Evolutionary conservation across 306 rosid species (phyloP).

Genomic region (Cyamopsis tetragonoloba): DNA sequence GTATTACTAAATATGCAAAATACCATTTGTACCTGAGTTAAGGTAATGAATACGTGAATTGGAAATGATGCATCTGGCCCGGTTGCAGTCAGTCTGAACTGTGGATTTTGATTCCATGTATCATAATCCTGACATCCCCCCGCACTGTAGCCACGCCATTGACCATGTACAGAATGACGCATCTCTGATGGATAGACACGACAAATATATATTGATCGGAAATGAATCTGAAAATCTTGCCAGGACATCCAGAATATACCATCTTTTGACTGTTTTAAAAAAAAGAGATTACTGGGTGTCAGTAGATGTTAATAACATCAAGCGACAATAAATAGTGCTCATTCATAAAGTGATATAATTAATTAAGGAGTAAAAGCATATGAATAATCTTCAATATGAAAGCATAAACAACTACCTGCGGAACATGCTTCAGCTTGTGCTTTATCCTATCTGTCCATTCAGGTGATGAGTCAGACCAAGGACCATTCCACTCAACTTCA

Average conservation of each 20-base stretch:
- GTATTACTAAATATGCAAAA: not conserved
- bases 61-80: conserved; percentile 93
- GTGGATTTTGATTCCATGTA: conserved; percentile 99
- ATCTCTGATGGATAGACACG: conserved; percentile 93
- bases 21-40: conserved; percentile 71
- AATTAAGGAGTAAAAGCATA: not conserved
- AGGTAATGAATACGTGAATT: conserved; percentile 89
- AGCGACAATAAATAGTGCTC: not conserved
- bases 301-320: not conserved
- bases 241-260: conserved; percentile 99
- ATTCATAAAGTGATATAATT: not conserved
- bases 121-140: conserved; percentile 99
- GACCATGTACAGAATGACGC: conserved; percentile 95
- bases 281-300: not conserved
- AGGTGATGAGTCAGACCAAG: conserved; percentile 92
- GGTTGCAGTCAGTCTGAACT: conserved; percentile 85
- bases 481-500: conserved; percentile 99
- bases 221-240: conserved; percentile 99
- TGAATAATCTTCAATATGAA: not conserved
- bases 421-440: conserved; percentile 90
- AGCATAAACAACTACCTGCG: conserved; percentile 55
- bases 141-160: conserved; percentile 97
- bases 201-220: conserved; percentile 94
- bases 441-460: conserved; percentile 98
- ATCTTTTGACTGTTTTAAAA: conserved; percentile 71